These are phyloP conservation scores for Akanthomyces dipterigenus DNA, from an alignment of 2,329 filamentous ascomycete genomes.

Conservation along the genomic window DNA sequence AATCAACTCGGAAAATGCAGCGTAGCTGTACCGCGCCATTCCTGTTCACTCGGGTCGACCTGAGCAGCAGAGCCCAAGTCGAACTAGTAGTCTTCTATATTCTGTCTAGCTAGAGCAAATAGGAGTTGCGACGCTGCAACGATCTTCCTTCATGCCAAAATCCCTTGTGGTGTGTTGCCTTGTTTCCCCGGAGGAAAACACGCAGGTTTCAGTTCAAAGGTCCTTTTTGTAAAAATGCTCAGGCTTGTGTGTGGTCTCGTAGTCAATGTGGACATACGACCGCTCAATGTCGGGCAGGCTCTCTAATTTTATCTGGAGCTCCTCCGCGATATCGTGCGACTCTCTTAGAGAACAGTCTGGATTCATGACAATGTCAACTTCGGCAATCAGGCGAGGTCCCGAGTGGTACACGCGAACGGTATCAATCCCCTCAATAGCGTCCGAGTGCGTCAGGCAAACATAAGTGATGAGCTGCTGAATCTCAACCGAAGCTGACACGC, in stretches of 20 bases:
- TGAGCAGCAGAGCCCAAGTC: neutral
- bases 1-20: neutral
- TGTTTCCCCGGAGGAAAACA: neutral
- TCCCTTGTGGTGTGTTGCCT: neutral
- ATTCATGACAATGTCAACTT: constrained; percentile 95
- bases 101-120: neutral
- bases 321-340: constrained; percentile 91
- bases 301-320: constrained; percentile 89
- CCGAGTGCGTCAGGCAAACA: constrained; percentile 79
- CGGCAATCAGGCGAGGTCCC: constrained; percentile 81
- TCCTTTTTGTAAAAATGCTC: constrained; percentile 66
- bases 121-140: neutral
- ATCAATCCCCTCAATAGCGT: constrained; percentile 76
- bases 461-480: constrained; percentile 94
- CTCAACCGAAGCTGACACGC: constrained; percentile 76
- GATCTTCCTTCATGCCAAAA: neutral
- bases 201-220: constrained; percentile 27
- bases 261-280: constrained; percentile 95
- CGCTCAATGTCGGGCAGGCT: constrained; percentile 85
- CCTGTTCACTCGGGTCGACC: neutral
- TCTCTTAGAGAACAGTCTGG: constrained; percentile 62
- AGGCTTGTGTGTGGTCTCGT: constrained; percentile 91
- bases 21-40: neutral
- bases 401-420: constrained; percentile 93
- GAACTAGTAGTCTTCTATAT: neutral